Conservation (phyloP, 345 rosid genomes). For the Populus nigra region DNA sequence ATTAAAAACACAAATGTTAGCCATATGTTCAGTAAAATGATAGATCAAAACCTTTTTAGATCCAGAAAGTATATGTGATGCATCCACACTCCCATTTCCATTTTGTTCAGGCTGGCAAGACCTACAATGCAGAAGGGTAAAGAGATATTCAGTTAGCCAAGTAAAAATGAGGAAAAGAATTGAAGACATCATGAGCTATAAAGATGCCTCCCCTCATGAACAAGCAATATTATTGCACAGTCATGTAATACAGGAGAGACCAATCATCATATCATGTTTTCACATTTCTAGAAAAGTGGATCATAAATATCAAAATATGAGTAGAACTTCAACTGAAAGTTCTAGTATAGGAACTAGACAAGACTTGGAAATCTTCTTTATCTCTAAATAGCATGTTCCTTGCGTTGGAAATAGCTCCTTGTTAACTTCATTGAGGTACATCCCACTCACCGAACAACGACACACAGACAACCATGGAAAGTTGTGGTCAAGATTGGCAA, state of each 20-base stretch:
- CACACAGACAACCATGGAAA: not conserved
- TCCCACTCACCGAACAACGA: not conserved
- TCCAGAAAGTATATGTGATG: constrained; percentile 36
- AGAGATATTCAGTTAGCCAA: constrained; percentile 13
- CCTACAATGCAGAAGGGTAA: constrained; percentile 36
- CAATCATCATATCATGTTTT: not conserved
- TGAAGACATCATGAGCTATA: not conserved
- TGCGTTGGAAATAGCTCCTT: not conserved
- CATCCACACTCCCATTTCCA: constrained; percentile 37
- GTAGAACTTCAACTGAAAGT: not conserved
- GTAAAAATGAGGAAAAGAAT: constrained; percentile 1
- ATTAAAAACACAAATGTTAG: not conserved
- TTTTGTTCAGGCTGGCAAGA: constrained; percentile 37
- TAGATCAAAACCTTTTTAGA: constrained; percentile 54
- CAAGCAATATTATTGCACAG: not conserved
- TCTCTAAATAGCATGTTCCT: not conserved
- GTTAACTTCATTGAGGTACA: not conserved
- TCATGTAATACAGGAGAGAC: not conserved
- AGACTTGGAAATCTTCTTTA: not conserved
- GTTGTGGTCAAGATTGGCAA: not conserved
- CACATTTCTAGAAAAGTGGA: not conserved
- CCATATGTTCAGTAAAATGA: not conserved
- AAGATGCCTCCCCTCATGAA: constrained; percentile 1
- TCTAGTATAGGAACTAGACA: not conserved
- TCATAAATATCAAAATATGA: not conserved